Evolutionary conservation across 192 early-diverging fungal species (phyloP), one percentile per base, ranked within the genome.

Genomic region (Backusella morwellensis): DNA sequence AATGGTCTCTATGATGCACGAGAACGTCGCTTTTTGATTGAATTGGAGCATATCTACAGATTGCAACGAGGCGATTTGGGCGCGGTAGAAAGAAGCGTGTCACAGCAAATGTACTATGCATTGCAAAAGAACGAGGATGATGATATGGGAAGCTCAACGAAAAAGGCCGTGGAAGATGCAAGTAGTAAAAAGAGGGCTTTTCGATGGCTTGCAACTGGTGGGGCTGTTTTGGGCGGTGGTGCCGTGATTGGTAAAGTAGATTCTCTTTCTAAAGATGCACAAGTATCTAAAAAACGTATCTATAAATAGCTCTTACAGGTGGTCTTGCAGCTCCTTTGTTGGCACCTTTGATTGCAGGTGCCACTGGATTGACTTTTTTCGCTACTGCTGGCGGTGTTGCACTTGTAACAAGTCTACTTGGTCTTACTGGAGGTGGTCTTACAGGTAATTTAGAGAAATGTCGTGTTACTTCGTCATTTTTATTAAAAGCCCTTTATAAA

Each of bases 41-140:
- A 69, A 12, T 74, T 88, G 76, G 82, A 81, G 26, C 52, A 79
- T 19, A 66, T 76, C 35, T 67, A 88, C 34, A 38, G 72, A 5
- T 66, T 88, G 21, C 73, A 79, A 1, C 26, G 35, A 4, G 74
- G 66, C 1, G 56, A 82, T n/a, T 70, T 90, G 12, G 19, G 38
- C 19, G 72, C 56, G 12, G 74, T 86, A 6, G 89, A 90, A 52
- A 84, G 84, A 54, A 76, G 76, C 35, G 73, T 90, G 14, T 83
- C 84, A 0, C 89, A 90, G 63, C 80, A 90, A 47, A 74, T 90
- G 34, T 90, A 88, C 70, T 88, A 88, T 74, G 70, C 79, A 47
- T 34, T 80, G 35, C 56, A 80, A 32, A 52, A 75, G 59, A 40
- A 66, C 26, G 32, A 73, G 50, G 66, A 56, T 4, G 36, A 72